Evolutionary conservation across 2,329 filamentous ascomycete species (phyloP).

Genomic region (Venturia effusa): DNA sequence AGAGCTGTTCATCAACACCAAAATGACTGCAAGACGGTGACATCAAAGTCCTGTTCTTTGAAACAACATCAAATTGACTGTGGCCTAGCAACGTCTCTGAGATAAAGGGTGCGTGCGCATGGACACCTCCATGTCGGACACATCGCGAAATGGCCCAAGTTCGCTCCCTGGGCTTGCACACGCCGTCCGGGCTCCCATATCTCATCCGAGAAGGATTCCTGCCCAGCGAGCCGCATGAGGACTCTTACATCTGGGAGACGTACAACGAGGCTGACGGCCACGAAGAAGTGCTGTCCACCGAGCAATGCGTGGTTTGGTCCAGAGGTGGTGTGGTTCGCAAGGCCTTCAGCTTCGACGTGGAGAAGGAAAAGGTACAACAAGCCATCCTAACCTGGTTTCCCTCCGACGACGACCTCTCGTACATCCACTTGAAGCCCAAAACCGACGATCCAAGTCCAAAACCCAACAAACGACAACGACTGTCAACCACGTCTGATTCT

Average conservation of each 20-base stretch:
- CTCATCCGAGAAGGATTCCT: slow-evolving; percentile 73
- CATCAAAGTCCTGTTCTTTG: not conserved
- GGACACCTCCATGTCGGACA: not conserved
- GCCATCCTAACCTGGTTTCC: slow-evolving; percentile 79
- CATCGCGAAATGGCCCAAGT: slow-evolving; percentile 64
- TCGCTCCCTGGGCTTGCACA: slow-evolving; percentile 82
- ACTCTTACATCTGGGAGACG: slow-evolving; percentile 68
- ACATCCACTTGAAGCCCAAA: slow-evolving; percentile 10
- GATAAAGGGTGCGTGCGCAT: not conserved
- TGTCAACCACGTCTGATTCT: not conserved
- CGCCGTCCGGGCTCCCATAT: slow-evolving; percentile 72
- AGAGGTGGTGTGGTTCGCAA: slow-evolving; percentile 75
- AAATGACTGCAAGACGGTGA: not conserved
- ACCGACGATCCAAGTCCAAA: not conserved
- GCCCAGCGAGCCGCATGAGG: slow-evolving; percentile 51
- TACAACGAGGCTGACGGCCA: slow-evolving; percentile 33
- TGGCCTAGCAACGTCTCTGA: not conserved
- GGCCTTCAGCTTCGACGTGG: slow-evolving; percentile 73
- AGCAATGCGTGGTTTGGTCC: slow-evolving; percentile 76
- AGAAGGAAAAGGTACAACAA: slow-evolving; percentile 78
- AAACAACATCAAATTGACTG: not conserved
- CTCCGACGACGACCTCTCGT: slow-evolving; percentile 23
- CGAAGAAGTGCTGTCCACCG: slow-evolving; percentile 63
- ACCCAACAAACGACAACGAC: not conserved
- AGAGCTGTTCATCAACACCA: not conserved